These are phyloP conservation scores for Septoria petroselini DNA, from an alignment of 2,329 filamentous ascomycete genomes.

Conservation along the genomic window DNA sequence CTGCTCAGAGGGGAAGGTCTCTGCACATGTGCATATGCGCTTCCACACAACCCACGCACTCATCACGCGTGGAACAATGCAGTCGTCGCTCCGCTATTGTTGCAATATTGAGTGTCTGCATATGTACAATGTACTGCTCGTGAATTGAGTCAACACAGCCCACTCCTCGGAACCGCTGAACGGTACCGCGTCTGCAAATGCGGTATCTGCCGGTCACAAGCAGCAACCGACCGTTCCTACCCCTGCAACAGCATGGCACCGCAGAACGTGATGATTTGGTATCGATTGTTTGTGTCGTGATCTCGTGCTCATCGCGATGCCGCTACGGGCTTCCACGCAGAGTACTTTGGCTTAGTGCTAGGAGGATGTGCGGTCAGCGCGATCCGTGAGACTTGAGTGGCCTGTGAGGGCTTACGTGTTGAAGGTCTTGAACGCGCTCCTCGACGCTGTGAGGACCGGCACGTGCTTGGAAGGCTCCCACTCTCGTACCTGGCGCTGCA, in stretches of 20 bases:
- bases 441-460: slow-evolving; percentile 70
- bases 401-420: slow-evolving; percentile 72
- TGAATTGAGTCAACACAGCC: slow-evolving; percentile 4
- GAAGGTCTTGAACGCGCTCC: slow-evolving; percentile 86
- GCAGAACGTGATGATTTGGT: not conserved
- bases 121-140: slow-evolving; percentile 8
- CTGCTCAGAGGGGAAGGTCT: no score
- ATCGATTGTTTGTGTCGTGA: not conserved
- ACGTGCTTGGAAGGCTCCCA: slow-evolving; percentile 76
- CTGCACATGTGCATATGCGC: no score
- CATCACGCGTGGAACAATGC: not conserved
- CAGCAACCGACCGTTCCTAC: slow-evolving; percentile 5
- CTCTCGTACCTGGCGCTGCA: slow-evolving; percentile 62
- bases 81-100: not conserved
- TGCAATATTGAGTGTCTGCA: slow-evolving; percentile 5
- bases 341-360: slow-evolving; percentile 52
- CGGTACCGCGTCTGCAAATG: not conserved
- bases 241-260: not conserved
- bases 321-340: slow-evolving; percentile 48
- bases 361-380: slow-evolving; percentile 14
- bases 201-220: slow-evolving; percentile 2
- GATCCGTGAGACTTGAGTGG: not conserved
- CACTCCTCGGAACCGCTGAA: slow-evolving; percentile 2
- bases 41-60: no score
- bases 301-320: slow-evolving; percentile 38